Conservation (phyloP, 2,329 filamentous ascomycete species). For the Fusarium sp. region DNA sequence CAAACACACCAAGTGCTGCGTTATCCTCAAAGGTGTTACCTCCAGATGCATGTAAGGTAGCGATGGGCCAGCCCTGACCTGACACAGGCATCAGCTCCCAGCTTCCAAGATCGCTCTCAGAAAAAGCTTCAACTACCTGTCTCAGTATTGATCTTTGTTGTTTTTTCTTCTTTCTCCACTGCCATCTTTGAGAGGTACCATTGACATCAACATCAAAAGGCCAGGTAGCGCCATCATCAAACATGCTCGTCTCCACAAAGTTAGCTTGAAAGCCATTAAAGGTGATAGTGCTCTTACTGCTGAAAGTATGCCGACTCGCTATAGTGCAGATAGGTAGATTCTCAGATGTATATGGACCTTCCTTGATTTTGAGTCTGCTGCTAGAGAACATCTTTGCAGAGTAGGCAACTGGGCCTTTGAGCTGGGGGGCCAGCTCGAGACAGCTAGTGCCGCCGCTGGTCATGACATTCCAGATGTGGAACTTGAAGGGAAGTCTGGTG, state of each 20-base stretch:
- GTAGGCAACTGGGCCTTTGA: background rate
- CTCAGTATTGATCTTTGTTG: background rate
- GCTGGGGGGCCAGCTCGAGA: background rate
- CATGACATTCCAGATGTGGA: background rate
- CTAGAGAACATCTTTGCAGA: slow-evolving; percentile 7
- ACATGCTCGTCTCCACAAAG: slow-evolving; percentile 1
- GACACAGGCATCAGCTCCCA: background rate
- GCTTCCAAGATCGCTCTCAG: background rate
- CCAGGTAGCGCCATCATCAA: background rate
- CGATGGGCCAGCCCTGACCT: background rate
- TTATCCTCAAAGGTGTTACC: background rate
- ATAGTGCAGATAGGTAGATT: background rate
- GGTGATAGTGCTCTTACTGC: background rate
- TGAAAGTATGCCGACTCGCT: background rate
- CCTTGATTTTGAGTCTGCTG: background rate
- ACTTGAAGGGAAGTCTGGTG: background rate
- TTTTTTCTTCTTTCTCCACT: background rate
- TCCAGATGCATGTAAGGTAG: background rate
- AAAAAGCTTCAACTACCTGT: background rate
- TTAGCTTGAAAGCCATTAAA: background rate
- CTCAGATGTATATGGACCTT: background rate
- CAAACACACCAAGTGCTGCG: background rate
- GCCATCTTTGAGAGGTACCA: background rate
- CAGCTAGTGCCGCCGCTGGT: background rate
- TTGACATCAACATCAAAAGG: background rate